Percentiles rank a stretch among this genome's conserved stretches.
phyloP scores from a whole-genome alignment of 208 protist species.

The Ichthyophonus hoferi region DNA sequence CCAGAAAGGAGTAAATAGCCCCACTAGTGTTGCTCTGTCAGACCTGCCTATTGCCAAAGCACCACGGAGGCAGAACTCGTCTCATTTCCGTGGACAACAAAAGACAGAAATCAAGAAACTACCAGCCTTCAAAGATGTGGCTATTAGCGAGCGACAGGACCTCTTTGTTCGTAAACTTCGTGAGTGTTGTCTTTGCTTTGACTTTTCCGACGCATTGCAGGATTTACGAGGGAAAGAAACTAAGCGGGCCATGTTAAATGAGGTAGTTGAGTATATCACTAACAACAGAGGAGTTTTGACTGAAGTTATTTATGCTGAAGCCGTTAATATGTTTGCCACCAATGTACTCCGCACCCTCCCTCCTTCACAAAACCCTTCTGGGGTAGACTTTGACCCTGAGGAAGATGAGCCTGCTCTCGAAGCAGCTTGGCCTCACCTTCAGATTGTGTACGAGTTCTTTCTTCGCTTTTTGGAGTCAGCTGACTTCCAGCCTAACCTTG shows the following conservation, averaged over 20 bases:
- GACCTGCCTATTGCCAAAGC: neutral
- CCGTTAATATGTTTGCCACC: constrained; percentile 37
- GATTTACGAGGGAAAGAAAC: constrained; percentile 54
- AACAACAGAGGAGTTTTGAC: constrained; percentile 43
- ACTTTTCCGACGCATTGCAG: constrained; percentile 49
- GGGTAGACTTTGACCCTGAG: constrained; percentile 48
- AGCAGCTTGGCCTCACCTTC: constrained; percentile 50
- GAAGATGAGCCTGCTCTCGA: constrained; percentile 52
- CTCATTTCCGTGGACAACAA: constrained; percentile 23
- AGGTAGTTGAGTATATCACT: constrained; percentile 49
- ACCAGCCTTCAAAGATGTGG: constrained; percentile 44
- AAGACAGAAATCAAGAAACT: constrained; percentile 44
- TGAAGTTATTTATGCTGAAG: constrained; percentile 29
- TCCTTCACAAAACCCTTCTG: constrained; percentile 50
- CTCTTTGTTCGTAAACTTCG: constrained; percentile 51
- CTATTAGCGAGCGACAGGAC: constrained; percentile 29
- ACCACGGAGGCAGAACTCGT: neutral
- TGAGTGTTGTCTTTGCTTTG: constrained; percentile 53
- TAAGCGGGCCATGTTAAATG: constrained; percentile 51
- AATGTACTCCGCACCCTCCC: constrained; percentile 67
- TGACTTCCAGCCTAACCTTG: constrained; percentile 57
- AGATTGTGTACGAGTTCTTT: constrained; percentile 63
- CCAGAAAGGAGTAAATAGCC: no score
- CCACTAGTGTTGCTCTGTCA: constrained; percentile 1
- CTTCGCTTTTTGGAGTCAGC: constrained; percentile 64